These are phyloP conservation scores for Blepharisma japonicum DNA, from an alignment of 73 alveolate genomes.

Conservation along the genomic window DNA sequence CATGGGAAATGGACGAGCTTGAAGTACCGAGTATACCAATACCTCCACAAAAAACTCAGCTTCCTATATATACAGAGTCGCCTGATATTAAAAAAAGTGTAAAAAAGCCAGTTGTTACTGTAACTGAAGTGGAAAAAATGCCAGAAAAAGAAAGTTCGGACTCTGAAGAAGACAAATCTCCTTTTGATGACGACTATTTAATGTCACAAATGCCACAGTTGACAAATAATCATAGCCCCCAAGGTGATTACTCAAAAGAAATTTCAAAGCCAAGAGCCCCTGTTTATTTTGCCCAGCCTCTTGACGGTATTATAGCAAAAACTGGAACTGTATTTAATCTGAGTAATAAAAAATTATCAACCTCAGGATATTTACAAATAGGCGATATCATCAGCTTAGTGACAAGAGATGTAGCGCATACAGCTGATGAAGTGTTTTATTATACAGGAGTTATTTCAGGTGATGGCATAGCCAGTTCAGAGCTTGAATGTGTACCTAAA, in stretches of 20 bases:
- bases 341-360: not conserved
- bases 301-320: not conserved
- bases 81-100: too few species aligned
- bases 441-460: not conserved
- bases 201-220: too few species aligned
- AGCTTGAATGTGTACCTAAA: not conserved
- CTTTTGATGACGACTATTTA: too few species aligned
- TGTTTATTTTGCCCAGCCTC: not conserved
- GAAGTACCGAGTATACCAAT: too few species aligned
- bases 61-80: too few species aligned
- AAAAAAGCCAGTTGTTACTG: too few species aligned
- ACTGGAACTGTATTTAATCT: not conserved
- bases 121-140: too few species aligned
- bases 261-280: not conserved
- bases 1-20: too few species aligned
- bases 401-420: not conserved
- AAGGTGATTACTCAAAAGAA: not conserved
- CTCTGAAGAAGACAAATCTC: too few species aligned
- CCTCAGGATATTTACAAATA: not conserved
- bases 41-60: too few species aligned
- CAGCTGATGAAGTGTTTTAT: not conserved
- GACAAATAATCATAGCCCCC: too few species aligned
- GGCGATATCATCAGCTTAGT: slow-evolving; percentile 10
- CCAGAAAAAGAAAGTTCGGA: too few species aligned
- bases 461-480: not conserved